Evolutionary conservation across 2,329 filamentous ascomycete genomes (phyloP).

Genomic region (Talaromyces sp.): DNA sequence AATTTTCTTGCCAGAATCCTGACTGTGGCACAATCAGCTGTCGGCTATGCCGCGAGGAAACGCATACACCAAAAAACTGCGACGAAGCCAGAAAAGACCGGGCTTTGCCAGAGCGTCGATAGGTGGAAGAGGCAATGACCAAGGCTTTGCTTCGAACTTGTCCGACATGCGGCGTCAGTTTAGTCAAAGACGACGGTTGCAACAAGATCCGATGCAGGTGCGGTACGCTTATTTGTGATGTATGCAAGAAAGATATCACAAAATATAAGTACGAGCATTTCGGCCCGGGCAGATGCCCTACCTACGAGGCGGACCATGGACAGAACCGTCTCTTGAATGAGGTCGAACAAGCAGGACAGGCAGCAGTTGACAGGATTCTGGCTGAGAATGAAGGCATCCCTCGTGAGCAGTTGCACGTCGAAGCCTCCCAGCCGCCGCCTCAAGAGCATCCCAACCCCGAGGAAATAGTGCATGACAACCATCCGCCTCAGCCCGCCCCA

Average conservation of each 20-base stretch:
- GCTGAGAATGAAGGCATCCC: conserved; percentile 13
- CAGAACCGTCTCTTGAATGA: conserved; percentile 18
- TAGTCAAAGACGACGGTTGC: conserved; percentile 73
- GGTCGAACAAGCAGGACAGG: conserved; percentile 22
- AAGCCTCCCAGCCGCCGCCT: background rate
- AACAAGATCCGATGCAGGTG: conserved; percentile 78
- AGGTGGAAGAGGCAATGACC: conserved; percentile 80
- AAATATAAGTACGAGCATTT: conserved; percentile 65
- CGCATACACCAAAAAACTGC: conserved; percentile 68
- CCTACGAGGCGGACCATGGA: conserved; percentile 12
- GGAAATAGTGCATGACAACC: too few relatives aligned
- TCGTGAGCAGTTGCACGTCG: conserved; percentile 1
- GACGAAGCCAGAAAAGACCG: conserved; percentile 58
- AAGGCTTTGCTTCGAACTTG: conserved; percentile 70
- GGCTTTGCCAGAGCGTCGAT: conserved; percentile 56
- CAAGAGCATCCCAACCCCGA: background rate
- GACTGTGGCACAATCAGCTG: conserved; percentile 61
- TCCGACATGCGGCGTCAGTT: conserved; percentile 59
- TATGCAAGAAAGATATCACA: conserved; percentile 58
- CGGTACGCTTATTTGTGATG: conserved; percentile 48
- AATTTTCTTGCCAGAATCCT: conserved; percentile 65
- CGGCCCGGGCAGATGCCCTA: conserved; percentile 30
- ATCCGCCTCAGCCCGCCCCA: background rate
- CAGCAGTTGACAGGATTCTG: conserved; percentile 22
- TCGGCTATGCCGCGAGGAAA: conserved; percentile 60